Evolutionary conservation across 2,329 filamentous ascomycete genomes (phyloP), one percentile per base, ranked within the genome.

Genomic region (Phyllosticta citrichinensis): DNA sequence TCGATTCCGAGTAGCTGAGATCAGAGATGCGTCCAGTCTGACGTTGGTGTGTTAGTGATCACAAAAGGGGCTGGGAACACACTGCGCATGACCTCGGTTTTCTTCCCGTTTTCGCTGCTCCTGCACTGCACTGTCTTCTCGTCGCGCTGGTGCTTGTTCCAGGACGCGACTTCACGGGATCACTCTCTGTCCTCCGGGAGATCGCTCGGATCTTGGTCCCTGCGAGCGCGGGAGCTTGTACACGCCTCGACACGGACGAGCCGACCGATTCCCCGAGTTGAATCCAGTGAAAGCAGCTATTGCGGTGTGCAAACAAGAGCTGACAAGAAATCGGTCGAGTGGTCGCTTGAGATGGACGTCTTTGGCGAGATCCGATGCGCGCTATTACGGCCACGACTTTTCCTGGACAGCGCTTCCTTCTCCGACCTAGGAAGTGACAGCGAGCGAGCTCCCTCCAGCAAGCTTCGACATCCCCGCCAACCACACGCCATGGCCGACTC

Each of bases 401-500:
- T n/a, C 1, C 35, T 40, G 11, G 30, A 11, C 8, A 14, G 10
- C 35, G 11, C 11, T 12, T 14, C 12, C 35, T 40, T 12, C 9
- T 11, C 14, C 14, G 14, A 8, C 40, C 35, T 11, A 47, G 12
- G 35, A 40, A 40, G 35, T 12, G 35, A 40, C 35, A 22, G 22
- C 22, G 22, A 14, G 35, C 35, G 9, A 40, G 35, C 35, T 40
- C 35, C 17, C 35, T n/a, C n/a, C n/a, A 3, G 12, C 12, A 47
- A 2, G 35, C 35, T 47, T 47, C 55, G 50, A 33, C 40, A 20
- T 53, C 56, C 22, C 10, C 27, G 56, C 12, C 51, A 22, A 40
- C 24, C 19, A 33, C 52, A 20, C 22, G 53, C 25, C 11, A 68
- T 75, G 71, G 63, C 70, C 12, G 66, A 68, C 51, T 58, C 68